Evolutionary conservation across 164 flowering plant species (phyloP).

Genomic region (Kalanchoe fedtschenkoi): DNA sequence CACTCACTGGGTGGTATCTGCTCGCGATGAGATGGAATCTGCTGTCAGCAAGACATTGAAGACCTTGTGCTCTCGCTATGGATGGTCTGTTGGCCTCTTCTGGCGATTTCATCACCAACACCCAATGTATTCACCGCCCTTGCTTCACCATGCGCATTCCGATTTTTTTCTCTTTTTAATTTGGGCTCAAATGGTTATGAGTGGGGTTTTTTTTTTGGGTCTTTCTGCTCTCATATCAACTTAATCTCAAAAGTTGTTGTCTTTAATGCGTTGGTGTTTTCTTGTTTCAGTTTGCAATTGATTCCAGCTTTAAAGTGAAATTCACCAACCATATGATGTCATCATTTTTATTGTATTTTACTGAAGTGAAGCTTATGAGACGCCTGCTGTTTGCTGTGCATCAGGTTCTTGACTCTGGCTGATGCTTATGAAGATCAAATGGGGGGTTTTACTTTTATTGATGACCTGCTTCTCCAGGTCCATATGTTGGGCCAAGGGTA

Average conservation of each 20-base stretch:
- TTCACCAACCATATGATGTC: background rate
- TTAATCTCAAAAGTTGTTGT: too few relatives aligned
- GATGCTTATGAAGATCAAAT: constrained; percentile 54
- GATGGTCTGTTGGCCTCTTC: constrained; percentile 70
- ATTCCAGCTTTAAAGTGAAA: background rate
- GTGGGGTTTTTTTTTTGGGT: too few relatives aligned
- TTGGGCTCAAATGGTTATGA: too few relatives aligned
- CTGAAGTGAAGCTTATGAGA: constrained; percentile 1
- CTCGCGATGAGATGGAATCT: too few relatives aligned
- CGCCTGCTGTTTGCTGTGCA: background rate
- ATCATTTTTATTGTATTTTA: background rate
- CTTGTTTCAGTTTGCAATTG: too few relatives aligned
- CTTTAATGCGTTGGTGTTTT: too few relatives aligned
- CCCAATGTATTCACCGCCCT: constrained; percentile 33
- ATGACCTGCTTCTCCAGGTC: constrained; percentile 47
- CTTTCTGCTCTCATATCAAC: too few relatives aligned
- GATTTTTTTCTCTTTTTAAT: too few relatives aligned
- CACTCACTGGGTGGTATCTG: too few relatives aligned
- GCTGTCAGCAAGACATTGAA: constrained; percentile 31
- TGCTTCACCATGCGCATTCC: constrained; percentile 11
- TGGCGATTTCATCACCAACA: constrained; percentile 57
- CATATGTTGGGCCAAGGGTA: constrained; percentile 81
- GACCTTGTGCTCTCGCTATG: constrained; percentile 45
- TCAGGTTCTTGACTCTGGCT: constrained; percentile 60
- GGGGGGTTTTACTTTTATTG: constrained; percentile 22